These are phyloP conservation scores for Umbilicus rupestris DNA, from an alignment of 164 flowering plant species.

Conservation along the genomic window DNA sequence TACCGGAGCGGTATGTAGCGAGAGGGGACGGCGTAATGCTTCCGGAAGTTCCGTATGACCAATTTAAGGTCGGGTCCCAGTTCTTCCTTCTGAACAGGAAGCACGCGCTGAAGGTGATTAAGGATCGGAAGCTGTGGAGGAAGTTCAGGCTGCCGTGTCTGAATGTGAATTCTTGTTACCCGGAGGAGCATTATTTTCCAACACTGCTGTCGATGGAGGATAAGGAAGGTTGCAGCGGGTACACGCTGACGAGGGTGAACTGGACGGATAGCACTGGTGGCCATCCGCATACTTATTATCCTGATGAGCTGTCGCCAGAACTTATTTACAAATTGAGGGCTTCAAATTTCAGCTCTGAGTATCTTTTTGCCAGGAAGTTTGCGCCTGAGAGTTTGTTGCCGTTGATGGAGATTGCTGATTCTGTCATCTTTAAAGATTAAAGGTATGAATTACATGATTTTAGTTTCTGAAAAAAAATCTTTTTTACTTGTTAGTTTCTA, in stretches of 20 bases:
- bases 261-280: conserved; percentile 75
- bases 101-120: conserved; percentile 51
- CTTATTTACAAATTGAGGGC: conserved; percentile 43
- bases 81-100: conserved; percentile 54
- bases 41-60: conserved; percentile 62
- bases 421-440: conserved; percentile 35
- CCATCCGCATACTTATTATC: conserved; percentile 66
- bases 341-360: conserved; percentile 50
- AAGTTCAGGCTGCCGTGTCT: conserved; percentile 70
- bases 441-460: neutral
- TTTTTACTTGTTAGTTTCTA: neutral
- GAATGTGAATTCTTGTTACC: conserved; percentile 57
- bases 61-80: conserved; percentile 79
- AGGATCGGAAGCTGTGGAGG: conserved; percentile 63
- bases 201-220: conserved; percentile 73
- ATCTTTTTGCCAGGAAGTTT: conserved; percentile 76
- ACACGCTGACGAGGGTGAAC: conserved; percentile 65
- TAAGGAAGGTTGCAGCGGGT: conserved; percentile 52
- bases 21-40: conserved; percentile 59
- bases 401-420: conserved; percentile 46
- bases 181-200: conserved; percentile 93
- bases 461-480: neutral
- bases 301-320: conserved; percentile 42
- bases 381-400: conserved; percentile 62
- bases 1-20: conserved; percentile 34